Conservation (phyloP, 2,329 filamentous ascomycete species). For the Aspergillus pseudonomiae region DNA sequence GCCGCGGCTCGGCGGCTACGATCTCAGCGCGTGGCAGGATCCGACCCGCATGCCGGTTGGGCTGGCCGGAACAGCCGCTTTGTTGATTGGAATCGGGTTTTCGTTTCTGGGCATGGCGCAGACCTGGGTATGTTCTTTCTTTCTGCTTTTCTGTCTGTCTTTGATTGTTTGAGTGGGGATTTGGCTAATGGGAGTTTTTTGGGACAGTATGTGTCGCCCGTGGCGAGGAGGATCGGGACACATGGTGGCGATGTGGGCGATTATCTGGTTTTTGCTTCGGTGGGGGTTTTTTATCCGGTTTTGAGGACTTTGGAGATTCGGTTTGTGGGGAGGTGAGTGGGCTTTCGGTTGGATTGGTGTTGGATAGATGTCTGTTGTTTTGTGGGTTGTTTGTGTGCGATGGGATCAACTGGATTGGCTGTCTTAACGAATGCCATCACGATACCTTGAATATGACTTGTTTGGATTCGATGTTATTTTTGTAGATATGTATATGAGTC, state of each 20-base stretch:
- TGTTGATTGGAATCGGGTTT: slow-evolving; percentile 19
- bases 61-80: slow-evolving; percentile 16
- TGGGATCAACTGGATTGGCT: no score
- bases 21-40: slow-evolving; percentile 24
- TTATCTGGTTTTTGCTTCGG: slow-evolving; percentile 15
- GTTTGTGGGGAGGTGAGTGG: not conserved
- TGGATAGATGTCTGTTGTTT: no score
- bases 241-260: slow-evolving; percentile 23
- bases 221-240: slow-evolving; percentile 20
- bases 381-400: no score
- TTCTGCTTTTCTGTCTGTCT: not conserved
- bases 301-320: slow-evolving; percentile 16
- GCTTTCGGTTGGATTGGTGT: no score
- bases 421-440: no score
- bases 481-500: no score
- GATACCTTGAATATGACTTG: no score
- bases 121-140: slow-evolving; percentile 21
- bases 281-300: slow-evolving; percentile 15
- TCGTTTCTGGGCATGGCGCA: slow-evolving; percentile 24
- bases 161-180: not conserved
- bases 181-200: not conserved
- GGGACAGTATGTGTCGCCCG: slow-evolving; percentile 17
- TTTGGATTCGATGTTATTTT: no score
- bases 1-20: slow-evolving; percentile 20
- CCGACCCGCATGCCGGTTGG: slow-evolving; percentile 22